Evolutionary conservation across 1,284 basidiomycete genomes (phyloP), one percentile per base, ranked within the genome.

Genomic region (Pseudomicrostroma phylloplanum): DNA sequence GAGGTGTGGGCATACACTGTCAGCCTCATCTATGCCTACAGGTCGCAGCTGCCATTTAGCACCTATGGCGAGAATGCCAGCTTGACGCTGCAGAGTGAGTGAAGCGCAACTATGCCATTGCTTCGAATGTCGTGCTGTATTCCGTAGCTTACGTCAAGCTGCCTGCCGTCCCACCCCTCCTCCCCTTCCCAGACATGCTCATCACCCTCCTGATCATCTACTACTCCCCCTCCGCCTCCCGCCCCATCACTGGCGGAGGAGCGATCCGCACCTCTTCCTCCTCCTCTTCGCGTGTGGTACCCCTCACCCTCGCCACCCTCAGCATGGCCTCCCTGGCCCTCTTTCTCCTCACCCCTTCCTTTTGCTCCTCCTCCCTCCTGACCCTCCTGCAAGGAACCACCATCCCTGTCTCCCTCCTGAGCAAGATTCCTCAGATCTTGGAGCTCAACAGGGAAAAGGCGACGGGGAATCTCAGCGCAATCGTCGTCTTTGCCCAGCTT

Each of bases 1-100:
- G 92, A 94, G 77, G 92, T 91, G 0, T 81, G 89, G 17, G 85
- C 90, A 0, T 94, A 93, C 74, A 88, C 88, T 46, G 91, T 96
- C 75, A 90, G 87, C 0, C 84, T 91, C 46, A 80, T 76, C 41
- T 97, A 96, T 81, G 88, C 91, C 2, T 86, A 86, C 66, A 84
- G 91, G 46, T 88, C 89, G 76, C 80, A 83, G 23, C 92, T 93
- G 79, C 91, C 93, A 0, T 93, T 96, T 83, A 91, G 89, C 42
- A 96, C 93, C 0, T 97, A 96, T 69, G 93, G 93, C 30, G 74
- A 79, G 60, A 79, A 79, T 55, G 67, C 72, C 13, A 75, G 72
- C 64, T 61, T 79, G 67, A 79, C 77, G 13, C 26, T 78, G 56
- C 77, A 79, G 55, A 77, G 66, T 67, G 56, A 58, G 67, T 67